Base-by-base conservation (phyloP, 192 early-diverging fungal genomes). In the Coemansia sp. region DNA sequence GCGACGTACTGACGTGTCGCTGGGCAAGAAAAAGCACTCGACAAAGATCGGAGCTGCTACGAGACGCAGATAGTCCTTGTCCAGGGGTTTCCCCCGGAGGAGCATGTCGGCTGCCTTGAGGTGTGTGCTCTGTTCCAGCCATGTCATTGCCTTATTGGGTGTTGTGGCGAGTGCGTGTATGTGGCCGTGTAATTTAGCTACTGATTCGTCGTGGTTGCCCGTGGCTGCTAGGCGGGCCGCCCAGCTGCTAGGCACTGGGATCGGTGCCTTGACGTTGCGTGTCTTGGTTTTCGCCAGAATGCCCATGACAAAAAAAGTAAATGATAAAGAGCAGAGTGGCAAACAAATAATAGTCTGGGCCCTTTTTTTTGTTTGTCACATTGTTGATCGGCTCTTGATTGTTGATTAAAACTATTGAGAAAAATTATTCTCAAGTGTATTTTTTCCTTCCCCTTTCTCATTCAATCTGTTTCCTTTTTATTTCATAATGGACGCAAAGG, bases 51-150 rank as follows among this genome's bases (percentile, higher is more conserved):
- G 76, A n/a, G 69, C 60, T 3, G 54, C 54, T 26, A 67, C 70
- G 7, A 42, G 12, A 41, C 76, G 76, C 66, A 79, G 56, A 38
- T 63, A 66, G n/a, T n/a, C n/a, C n/a, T n/a, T n/a, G n/a, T n/a
- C n/a, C n/a, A n/a, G n/a, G n/a, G n/a, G 46, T 29, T 29, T 50
- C 3, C 26, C 3, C 24, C 10, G 26, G 8, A 79, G 62, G 2
- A 58, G 18, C 33, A 1, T 5, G 11, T 63, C 70, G 35, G 56
- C 44, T 32, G 40, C 35, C 29, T 73, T 79, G 6, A 79, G 54
- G 38, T 53, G 63, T 59, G 59, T 59, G 63, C 63, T 69, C 56
- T 79, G 76, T 54, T 73, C 70, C 34, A 73, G 60, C 76, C 76
- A 79, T 19, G 70, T 66, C 27, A 54, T 15, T 11, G 34, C 57